phyloP scores from a whole-genome alignment of 2,329 filamentous ascomycete genomes.

The Colletotrichum sp. region DNA sequence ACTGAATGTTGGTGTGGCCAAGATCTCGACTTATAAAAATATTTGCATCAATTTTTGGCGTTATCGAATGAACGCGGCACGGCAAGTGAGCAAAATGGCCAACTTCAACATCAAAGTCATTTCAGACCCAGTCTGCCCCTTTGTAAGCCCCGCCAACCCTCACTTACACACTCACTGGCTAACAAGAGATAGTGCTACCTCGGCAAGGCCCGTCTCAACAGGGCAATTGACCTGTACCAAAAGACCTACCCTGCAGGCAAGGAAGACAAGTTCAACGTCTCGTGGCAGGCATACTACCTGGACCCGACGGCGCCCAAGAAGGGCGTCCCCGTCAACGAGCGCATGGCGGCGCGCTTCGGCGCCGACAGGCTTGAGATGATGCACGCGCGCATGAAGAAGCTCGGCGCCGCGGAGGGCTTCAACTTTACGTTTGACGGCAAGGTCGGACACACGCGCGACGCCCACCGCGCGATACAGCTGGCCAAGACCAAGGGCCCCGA shows the following conservation, averaged over 20 bases:
- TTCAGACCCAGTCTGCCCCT: constrained; percentile 82
- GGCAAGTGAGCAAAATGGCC: constrained; percentile 57
- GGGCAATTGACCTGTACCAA: constrained; percentile 72
- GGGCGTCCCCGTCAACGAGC: constrained; percentile 50
- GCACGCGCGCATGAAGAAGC: constrained; percentile 56
- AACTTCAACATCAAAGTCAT: constrained; percentile 79
- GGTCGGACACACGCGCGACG: constrained; percentile 79
- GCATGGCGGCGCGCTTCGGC: constrained; percentile 71
- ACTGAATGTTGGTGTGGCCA: not conserved
- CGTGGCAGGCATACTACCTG: constrained; percentile 83
- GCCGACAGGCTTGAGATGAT: constrained; percentile 63
- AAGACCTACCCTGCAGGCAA: constrained; percentile 61
- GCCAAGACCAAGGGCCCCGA: constrained; percentile 56
- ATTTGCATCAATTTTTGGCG: not conserved
- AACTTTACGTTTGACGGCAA: constrained; percentile 74
- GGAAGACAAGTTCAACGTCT: constrained; percentile 73
- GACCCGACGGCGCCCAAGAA: constrained; percentile 64
- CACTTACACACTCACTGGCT: constrained; percentile 9
- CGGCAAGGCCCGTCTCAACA: constrained; percentile 76
- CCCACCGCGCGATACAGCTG: constrained; percentile 77
- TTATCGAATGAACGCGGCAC: constrained; percentile 5
- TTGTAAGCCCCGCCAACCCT: constrained; percentile 34
- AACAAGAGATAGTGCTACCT: constrained; percentile 69
- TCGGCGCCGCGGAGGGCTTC: constrained; percentile 73
- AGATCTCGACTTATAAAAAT: too few relatives aligned